phyloP scores from a whole-genome alignment of 768 basidiomycete species.

The Boletus eberwhitei region DNA sequence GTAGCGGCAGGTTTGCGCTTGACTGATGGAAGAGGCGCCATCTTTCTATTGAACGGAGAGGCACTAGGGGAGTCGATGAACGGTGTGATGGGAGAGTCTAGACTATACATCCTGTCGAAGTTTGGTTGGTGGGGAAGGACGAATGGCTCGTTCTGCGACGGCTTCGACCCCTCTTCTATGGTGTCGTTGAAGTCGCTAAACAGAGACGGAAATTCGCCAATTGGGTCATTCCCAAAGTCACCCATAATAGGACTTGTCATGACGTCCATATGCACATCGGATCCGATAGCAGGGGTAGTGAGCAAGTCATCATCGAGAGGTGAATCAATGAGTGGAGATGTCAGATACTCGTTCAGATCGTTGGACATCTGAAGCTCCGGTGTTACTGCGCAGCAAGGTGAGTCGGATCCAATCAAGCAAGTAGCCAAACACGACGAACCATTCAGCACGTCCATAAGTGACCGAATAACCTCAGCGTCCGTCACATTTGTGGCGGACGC shows the following conservation, averaged over 20 bases:
- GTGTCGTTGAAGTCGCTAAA: constrained; percentile 24
- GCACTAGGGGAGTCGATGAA: constrained; percentile 38
- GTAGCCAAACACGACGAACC: constrained; percentile 23
- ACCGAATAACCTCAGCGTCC: constrained; percentile 34
- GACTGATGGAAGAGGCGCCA: constrained; percentile 17
- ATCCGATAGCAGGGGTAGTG: constrained; percentile 40
- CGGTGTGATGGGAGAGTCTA: constrained; percentile 51
- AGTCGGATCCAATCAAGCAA: not conserved
- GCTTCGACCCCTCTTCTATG: constrained; percentile 16
- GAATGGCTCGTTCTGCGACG: constrained; percentile 7
- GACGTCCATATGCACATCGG: constrained; percentile 36
- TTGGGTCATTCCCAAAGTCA: constrained; percentile 32
- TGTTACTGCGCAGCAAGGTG: constrained; percentile 14
- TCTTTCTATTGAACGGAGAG: constrained; percentile 23
- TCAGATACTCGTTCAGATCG: constrained; percentile 42
- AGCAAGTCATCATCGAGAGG: constrained; percentile 46
- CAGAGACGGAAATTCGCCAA: constrained; percentile 32
- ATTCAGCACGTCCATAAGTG: constrained; percentile 38
- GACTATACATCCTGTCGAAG: constrained; percentile 40
- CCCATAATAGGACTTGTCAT: constrained; percentile 41
- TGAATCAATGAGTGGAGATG: constrained; percentile 47
- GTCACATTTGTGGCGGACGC: constrained; percentile 20
- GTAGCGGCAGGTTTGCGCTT: constrained; percentile 41
- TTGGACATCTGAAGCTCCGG: constrained; percentile 37
- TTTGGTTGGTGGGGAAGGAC: constrained; percentile 18